phyloP scores from a whole-genome alignment of 768 basidiomycete genomes.

The Gymnopilus dilepis region DNA sequence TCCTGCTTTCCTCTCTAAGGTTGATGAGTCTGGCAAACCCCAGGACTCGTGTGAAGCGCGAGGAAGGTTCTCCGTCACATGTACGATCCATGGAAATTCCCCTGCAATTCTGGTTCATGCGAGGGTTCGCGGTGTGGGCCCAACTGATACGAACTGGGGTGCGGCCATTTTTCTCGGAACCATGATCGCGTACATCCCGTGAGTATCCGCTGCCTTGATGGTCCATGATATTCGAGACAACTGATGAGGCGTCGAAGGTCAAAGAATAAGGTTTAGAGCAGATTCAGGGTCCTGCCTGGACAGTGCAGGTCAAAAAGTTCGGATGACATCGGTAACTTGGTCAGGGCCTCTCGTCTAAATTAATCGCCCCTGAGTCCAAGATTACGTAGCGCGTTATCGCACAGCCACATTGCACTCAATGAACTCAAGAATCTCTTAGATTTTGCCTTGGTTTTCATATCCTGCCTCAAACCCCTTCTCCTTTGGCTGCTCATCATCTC shows the following conservation, averaged over 20 bases:
- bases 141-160: not conserved
- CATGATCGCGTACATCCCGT: not conserved
- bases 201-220: not conserved
- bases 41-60: conserved; percentile 4
- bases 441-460: no score
- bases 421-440: not conserved
- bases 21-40: not conserved
- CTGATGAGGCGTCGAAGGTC: not conserved
- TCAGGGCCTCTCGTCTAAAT: conserved; percentile 4
- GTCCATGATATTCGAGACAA: not conserved
- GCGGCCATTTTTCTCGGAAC: not conserved
- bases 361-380: conserved; percentile 3
- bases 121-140: not conserved
- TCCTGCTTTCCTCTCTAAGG: not conserved
- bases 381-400: conserved; percentile 1
- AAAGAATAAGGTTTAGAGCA: not conserved
- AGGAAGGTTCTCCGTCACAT: conserved; percentile 9
- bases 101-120: conserved; percentile 3
- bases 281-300: conserved; percentile 1
- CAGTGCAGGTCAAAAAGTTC: not conserved
- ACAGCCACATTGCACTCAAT: not conserved
- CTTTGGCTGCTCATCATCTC: no score
- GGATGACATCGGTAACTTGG: conserved; percentile 4
- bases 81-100: not conserved
- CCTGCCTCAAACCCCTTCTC: not conserved